Conservation (phyloP, 441 rosid species). For the Daphne laureola region DNA sequence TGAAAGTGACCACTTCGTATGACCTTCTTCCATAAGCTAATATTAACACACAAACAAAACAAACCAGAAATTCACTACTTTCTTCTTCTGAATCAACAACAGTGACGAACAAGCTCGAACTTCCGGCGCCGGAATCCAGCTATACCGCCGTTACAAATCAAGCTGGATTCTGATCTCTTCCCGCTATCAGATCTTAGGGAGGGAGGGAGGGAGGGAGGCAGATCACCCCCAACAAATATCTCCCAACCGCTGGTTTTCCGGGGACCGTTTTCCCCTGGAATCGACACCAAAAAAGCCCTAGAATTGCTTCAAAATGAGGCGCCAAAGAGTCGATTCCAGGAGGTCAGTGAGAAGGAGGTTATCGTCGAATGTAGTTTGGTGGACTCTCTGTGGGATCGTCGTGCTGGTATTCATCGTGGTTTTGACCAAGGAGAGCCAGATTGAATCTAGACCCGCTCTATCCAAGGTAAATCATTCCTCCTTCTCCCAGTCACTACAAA, state of each 20-base stretch:
- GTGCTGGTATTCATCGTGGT: slow-evolving; percentile 61
- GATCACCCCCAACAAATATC: slow-evolving; percentile 1
- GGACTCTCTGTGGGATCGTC: slow-evolving; percentile 46
- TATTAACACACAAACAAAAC: too few species aligned
- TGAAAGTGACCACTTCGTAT: background rate
- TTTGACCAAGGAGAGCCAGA: slow-evolving; percentile 49
- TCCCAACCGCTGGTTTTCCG: slow-evolving; percentile 8
- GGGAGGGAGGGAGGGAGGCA: background rate
- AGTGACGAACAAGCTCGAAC: too few species aligned
- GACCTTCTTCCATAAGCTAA: too few species aligned
- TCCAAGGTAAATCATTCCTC: slow-evolving; percentile 37
- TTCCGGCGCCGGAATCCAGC: too few species aligned
- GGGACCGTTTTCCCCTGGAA: slow-evolving; percentile 13
- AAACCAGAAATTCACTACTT: too few species aligned
- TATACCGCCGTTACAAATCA: too few species aligned
- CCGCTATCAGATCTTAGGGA: slow-evolving; percentile 11
- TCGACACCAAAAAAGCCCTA: slow-evolving; percentile 4
- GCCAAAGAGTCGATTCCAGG: slow-evolving; percentile 64
- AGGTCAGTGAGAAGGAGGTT: slow-evolving; percentile 67
- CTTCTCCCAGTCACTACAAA: slow-evolving; percentile 6
- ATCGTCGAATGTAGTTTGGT: slow-evolving; percentile 69
- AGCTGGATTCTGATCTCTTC: background rate
- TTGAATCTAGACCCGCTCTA: slow-evolving; percentile 51
- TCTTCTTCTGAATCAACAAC: too few species aligned
- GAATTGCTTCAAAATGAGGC: slow-evolving; percentile 39